These are phyloP conservation scores for Trypethelium eluteriae DNA, from an alignment of 495 filamentous ascomycete species.

Conservation along the genomic window DNA sequence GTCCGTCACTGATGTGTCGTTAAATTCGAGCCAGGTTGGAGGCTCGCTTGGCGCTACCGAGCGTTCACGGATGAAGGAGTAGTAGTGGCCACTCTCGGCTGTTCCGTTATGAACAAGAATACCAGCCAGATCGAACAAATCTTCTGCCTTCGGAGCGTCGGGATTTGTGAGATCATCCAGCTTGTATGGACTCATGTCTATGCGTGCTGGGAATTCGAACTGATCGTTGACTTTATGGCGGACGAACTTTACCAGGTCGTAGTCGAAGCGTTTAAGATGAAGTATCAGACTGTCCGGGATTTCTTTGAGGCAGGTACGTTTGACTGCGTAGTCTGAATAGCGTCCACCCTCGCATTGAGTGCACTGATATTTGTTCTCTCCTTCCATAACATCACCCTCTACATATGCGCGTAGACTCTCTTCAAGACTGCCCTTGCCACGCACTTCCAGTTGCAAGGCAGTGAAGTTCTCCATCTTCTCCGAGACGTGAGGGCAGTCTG, in stretches of 20 bases:
- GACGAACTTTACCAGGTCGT: slow-evolving; percentile 74
- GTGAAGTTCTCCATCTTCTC: slow-evolving; percentile 85
- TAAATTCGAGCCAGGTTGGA: slow-evolving; percentile 80
- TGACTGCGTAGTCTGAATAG: slow-evolving; percentile 74
- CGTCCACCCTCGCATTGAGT: slow-evolving; percentile 78
- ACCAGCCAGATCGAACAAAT: slow-evolving; percentile 87
- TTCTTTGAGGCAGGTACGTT: slow-evolving; percentile 85
- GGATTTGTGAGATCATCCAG: slow-evolving; percentile 73
- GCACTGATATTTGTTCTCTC: slow-evolving; percentile 97
- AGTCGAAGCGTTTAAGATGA: slow-evolving; percentile 93
- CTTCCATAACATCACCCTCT: slow-evolving; percentile 94
- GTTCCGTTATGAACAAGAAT: slow-evolving; percentile 88
- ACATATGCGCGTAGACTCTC: slow-evolving; percentile 92
- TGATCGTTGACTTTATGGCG: slow-evolving; percentile 93
- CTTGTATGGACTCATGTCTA: slow-evolving; percentile 89
- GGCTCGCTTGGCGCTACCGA: slow-evolving; percentile 43
- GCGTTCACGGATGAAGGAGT: slow-evolving; percentile 83
- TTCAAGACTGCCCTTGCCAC: slow-evolving; percentile 74
- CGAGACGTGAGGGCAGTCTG: slow-evolving; percentile 89
- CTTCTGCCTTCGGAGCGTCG: slow-evolving; percentile 45
- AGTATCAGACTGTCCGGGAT: slow-evolving; percentile 93
- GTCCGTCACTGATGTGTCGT: slow-evolving; percentile 69
- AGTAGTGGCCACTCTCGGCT: slow-evolving; percentile 94
- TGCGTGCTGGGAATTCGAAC: slow-evolving; percentile 74
- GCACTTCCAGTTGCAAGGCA: slow-evolving; percentile 94